These are phyloP conservation scores for Przewalskia tangutica DNA, from an alignment of 257 asterid species.

Conservation along the genomic window DNA sequence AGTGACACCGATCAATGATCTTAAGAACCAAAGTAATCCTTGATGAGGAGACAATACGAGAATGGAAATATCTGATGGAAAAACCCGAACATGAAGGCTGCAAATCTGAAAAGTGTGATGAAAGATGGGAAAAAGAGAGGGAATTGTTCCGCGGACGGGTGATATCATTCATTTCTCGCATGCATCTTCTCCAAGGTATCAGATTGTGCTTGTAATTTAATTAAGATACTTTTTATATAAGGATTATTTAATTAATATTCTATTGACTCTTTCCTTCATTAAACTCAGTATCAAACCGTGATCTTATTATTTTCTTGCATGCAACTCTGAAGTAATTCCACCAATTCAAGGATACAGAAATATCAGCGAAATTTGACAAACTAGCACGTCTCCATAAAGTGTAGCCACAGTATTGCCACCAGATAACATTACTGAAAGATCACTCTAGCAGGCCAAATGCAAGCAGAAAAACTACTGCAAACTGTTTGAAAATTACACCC, in stretches of 20 bases:
- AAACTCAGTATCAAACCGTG: not conserved
- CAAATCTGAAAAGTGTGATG: slow-evolving; percentile 35
- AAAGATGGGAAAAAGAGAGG: slow-evolving; percentile 66
- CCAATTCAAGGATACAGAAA: not conserved
- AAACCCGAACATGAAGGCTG: slow-evolving; percentile 45
- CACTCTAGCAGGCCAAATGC: not conserved
- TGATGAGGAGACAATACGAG: slow-evolving; percentile 58
- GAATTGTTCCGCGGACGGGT: slow-evolving; percentile 53
- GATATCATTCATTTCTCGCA: slow-evolving; percentile 59
- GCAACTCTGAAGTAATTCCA: not conserved
- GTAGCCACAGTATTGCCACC: not conserved
- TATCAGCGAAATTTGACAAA: not conserved
- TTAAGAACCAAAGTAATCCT: slow-evolving; percentile 41
- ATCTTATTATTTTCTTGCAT: not conserved
- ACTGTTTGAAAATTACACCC: not conserved
- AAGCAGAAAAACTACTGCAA: not conserved
- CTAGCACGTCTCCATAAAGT: not conserved
- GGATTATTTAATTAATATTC: not conserved
- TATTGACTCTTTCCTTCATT: not conserved
- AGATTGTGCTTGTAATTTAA: not conserved
- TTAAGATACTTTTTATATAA: not conserved
- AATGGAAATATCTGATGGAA: slow-evolving; percentile 56
- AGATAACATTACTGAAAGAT: not conserved
- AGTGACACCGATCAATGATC: not conserved
- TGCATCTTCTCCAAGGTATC: slow-evolving; percentile 75